These are phyloP conservation scores for Pleurotus citrinopileatus DNA, from an alignment of 768 basidiomycete species.

Conservation along the genomic window DNA sequence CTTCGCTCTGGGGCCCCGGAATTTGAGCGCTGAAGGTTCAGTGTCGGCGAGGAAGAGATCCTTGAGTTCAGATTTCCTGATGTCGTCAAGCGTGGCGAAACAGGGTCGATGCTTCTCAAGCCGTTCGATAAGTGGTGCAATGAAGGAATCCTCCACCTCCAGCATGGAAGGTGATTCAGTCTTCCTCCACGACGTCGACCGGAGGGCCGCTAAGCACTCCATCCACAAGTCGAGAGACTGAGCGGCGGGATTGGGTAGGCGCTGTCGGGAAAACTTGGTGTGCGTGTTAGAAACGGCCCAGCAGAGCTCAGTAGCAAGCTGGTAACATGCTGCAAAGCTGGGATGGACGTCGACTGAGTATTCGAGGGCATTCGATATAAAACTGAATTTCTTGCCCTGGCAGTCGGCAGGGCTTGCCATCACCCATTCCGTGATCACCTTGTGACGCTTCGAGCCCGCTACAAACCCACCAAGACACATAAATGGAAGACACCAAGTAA, in stretches of 20 bases:
- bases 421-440: background rate
- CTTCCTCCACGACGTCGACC: background rate
- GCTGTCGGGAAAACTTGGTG: background rate
- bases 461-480: conserved; percentile 2
- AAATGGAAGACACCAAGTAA: conserved; percentile 24
- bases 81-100: background rate
- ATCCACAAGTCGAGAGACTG: background rate
- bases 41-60: background rate
- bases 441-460: background rate
- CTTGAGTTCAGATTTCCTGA: background rate
- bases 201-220: background rate
- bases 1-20: background rate
- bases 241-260: background rate
- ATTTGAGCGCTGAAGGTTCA: background rate
- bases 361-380: background rate
- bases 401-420: background rate
- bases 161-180: background rate
- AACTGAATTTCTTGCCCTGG: background rate
- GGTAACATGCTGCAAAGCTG: background rate
- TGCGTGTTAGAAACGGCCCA: background rate
- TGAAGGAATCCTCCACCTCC: background rate
- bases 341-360: background rate
- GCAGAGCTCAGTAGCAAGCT: background rate
- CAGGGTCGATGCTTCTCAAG: background rate
- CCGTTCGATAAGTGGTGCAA: background rate